Evolutionary conservation across 2,329 filamentous ascomycete species (phyloP), one percentile per base, ranked within the genome.

Genomic region (Apiospora kogelbergensis): DNA sequence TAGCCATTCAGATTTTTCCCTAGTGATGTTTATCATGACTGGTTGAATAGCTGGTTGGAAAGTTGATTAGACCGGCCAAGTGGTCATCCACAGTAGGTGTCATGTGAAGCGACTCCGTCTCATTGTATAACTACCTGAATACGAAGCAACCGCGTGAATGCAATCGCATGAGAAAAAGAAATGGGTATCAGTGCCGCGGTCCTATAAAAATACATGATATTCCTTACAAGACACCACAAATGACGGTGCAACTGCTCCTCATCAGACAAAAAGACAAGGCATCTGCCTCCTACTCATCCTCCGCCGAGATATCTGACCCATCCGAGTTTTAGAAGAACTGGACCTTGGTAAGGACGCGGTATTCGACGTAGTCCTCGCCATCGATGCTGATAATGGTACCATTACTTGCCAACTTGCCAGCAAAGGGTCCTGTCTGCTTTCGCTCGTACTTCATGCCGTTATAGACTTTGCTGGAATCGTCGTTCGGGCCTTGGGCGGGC

Each of bases 301-400:
- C 20, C 24, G 48, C 48, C 7, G 5, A 30, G 48, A 30, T 30
- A 24, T 30, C 11, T 42, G 3, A 42, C 1, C 40, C 9, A 10
- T 41, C 40, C 11, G 2, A 11, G 4, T 7, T 22, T 75, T 76
- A 89, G 71, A 89, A 90, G 74, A 90, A 90, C 0, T 83, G 85
- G 0, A 88, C 88, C 78, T 89, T 90, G 1, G 86, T 90, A 33
- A 91, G 83, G 1, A 91, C 87, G 1, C 89, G 84, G 72, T 91
- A 91, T 76, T 91, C 89, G 42, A 91, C 88, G 70, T 89, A 91
- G 71, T 91, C 89, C 75, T 91, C 89, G 26, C 88, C 89, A 70
- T 91, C 88, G 70, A 91, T 91, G 64, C 81, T 89, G 73, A 91
- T 84, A 26, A 91, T 88, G 11, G 84, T 85, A 6, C 88, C 86